phyloP scores from a whole-genome alignment of 2,329 filamentous ascomycete species.

The Rhinocladiella mackenziei region DNA sequence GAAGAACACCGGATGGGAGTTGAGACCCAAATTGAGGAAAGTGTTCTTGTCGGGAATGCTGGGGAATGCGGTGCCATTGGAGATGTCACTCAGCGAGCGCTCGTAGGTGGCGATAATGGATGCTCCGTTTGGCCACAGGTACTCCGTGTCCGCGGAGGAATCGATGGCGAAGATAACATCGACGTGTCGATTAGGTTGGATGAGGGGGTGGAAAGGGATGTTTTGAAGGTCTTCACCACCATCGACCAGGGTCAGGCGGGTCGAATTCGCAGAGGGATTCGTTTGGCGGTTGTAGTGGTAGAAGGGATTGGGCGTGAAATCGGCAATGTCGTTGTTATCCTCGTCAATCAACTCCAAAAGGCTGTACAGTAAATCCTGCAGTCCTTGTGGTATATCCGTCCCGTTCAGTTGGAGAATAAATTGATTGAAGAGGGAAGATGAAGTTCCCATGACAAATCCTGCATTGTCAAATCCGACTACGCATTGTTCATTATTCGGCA shows the following conservation, averaged over 20 bases:
- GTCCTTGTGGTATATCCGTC: slow-evolving; percentile 47
- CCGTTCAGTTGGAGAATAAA: slow-evolving; percentile 64
- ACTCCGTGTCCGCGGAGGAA: slow-evolving; percentile 66
- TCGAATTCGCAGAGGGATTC: slow-evolving; percentile 54
- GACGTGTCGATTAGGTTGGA: slow-evolving; percentile 66
- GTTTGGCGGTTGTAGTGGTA: slow-evolving; percentile 57
- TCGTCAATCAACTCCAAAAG: slow-evolving; percentile 56
- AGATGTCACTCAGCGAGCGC: slow-evolving; percentile 56
- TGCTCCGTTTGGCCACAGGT: slow-evolving; percentile 73
- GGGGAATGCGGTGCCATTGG: slow-evolving; percentile 69
- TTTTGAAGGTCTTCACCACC: slow-evolving; percentile 76
- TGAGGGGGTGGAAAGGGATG: slow-evolving; percentile 71
- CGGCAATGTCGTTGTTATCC: slow-evolving; percentile 67
- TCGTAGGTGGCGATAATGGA: slow-evolving; percentile 69
- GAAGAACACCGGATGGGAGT: slow-evolving; percentile 73
- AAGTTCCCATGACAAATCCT: slow-evolving; percentile 82
- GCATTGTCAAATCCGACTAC: slow-evolving; percentile 77
- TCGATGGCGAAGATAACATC: slow-evolving; percentile 81
- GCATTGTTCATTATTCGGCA: slow-evolving; percentile 58
- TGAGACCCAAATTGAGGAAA: slow-evolving; percentile 72
- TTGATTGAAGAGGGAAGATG: slow-evolving; percentile 78
- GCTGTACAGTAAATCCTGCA: slow-evolving; percentile 40
- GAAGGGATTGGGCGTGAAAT: slow-evolving; percentile 74
- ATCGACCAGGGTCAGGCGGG: slow-evolving; percentile 67
- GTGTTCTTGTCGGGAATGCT: slow-evolving; percentile 69